Base-by-base conservation (phyloP, 345 rosid genomes). In the Jatropha curcas region DNA sequence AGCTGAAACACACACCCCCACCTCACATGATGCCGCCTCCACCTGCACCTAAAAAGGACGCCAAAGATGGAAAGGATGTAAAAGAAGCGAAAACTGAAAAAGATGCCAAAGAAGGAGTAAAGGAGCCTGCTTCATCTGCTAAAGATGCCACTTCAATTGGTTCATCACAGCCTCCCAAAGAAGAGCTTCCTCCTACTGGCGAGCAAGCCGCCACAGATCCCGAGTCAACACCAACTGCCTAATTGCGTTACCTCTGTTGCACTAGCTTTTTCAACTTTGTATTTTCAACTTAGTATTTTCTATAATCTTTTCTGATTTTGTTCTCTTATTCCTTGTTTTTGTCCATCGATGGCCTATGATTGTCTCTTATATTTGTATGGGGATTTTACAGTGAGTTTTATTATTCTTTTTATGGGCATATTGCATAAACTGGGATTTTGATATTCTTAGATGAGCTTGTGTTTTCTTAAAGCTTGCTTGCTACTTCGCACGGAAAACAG, bases 1-100 rank as follows among this genome's bases (percentile, higher is more conserved):
- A 79, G 41, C 76, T 79, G 67, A 79, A 79, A 60, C 82, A 79
- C 59, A 74, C 78, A 8, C 82, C 82, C 16, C 82, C 82, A 17
- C 79, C 82, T 33, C 82, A 79, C 78, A 79, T 79, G 82, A 43
- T 79, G 2, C 82, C 82, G 43, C 82, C 79, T 22, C 82, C 82
- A 30, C 82, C 69, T 43, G 74, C 77, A 73, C 77, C 89, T 16
- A 75, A 84, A 14, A 74, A 74, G 68, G 77, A 73, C 11, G 71
- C 69, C 52, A 79, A 74, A 41, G 82, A 68, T n/a, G 77, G 68
- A n/a, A 80, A 80, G 71, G 70, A 64, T 6, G 79, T 39, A 43
- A 83, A 86, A 35, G 85, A 56, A 13, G 68, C 74, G 67, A 70
- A 68, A 35, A 53, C 50, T 25, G 75, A 48, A 30, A 76, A 76